Base-by-base conservation (phyloP, 116 monocot species). In the Posidonia oceanica region DNA sequence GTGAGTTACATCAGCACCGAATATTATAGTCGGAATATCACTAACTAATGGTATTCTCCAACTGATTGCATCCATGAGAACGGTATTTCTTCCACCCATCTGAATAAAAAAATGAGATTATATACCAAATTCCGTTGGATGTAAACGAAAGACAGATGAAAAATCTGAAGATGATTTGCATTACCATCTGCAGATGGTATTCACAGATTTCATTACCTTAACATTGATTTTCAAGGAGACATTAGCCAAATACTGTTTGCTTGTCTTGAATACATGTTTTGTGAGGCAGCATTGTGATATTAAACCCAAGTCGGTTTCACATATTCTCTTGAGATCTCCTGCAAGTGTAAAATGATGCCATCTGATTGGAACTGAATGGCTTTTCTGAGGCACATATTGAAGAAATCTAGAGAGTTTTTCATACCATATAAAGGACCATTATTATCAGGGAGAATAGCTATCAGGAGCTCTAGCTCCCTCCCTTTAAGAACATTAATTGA, bases 1-100 rank as follows among this genome's bases (percentile, higher is more conserved):
- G 63, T 80, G 84, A 42, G 84, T 77, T 20, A 80, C 80, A 84
- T 84, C 84, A 36, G 84, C 84, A 52, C 80, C 84, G 72, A 84
- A 84, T 39, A 84, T 84, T 75, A 84, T 80, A 5, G 84, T 84
- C 21, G 80, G 83, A 63, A 74, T 83, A 44, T 83, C 80, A 41
- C 83, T 77, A 48, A 83, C 83, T 57, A 84, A 57, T 42, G 84
- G 84, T 80, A 80, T 84, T 48, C 69, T 84, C 71, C 77, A 77
- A 63, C 80, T 77, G 58, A 84, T 71, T 54, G 80, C 80, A 75
- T 84, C 80, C 80, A 84, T 72, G 40, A 84, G 84, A 22, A 84
- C 84, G 15, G 84, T 84, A 63, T 84, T 84, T 77, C 84, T 77
- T 68, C 84, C 84, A 70, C 84, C 85, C 84, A 84, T 84, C 84